Percentiles rank a stretch among this genome's conserved stretches.
Conservation (phyloP, 495 filamentous ascomycete species). For the Annulohypoxylon maeteangense region DNA sequence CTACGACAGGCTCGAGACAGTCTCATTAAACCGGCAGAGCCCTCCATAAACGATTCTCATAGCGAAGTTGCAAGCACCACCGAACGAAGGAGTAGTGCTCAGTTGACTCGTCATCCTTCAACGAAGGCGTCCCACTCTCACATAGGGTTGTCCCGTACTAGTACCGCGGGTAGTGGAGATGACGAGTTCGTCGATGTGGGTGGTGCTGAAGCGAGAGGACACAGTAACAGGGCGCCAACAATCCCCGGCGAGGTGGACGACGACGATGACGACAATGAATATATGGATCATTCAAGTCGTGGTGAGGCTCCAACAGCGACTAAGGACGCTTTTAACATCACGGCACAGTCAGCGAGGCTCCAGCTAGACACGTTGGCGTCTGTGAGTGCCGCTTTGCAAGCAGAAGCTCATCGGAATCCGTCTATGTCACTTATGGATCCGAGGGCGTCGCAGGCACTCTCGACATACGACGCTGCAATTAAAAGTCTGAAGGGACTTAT, state of each 20-base stretch:
- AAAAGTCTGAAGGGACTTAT: constrained; percentile 86
- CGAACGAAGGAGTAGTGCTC: constrained; percentile 58
- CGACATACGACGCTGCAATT: constrained; percentile 89
- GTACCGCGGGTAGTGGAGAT: constrained; percentile 53
- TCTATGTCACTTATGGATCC: constrained; percentile 76
- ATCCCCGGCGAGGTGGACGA: constrained; percentile 53
- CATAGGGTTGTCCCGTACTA: constrained; percentile 48
- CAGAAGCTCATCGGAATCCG: constrained; percentile 75
- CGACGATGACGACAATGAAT: constrained; percentile 84
- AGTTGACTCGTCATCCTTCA: constrained; percentile 56
- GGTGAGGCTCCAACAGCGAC: constrained; percentile 74
- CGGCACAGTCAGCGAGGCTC: constrained; percentile 91
- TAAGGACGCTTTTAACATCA: constrained; percentile 94
- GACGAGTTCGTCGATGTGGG: constrained; percentile 57
- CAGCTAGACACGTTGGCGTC: constrained; percentile 89
- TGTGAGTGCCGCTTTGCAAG: constrained; percentile 82
- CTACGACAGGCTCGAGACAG: constrained; percentile 79
- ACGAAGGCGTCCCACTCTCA: constrained; percentile 42
- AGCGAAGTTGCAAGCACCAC: constrained; percentile 63
- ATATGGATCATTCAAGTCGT: constrained; percentile 82
- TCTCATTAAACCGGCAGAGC: constrained; percentile 53
- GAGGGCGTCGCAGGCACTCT: constrained; percentile 78
- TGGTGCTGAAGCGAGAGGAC: constrained; percentile 48
- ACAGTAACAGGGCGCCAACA: constrained; percentile 26
- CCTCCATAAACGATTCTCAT: constrained; percentile 55